A percentile compares a stretch with the other conserved stretches of the same genome.
Evolutionary conservation across 1,139 yeast genomes (phyloP).

Genomic region (Maudiozyma humilis): DNA sequence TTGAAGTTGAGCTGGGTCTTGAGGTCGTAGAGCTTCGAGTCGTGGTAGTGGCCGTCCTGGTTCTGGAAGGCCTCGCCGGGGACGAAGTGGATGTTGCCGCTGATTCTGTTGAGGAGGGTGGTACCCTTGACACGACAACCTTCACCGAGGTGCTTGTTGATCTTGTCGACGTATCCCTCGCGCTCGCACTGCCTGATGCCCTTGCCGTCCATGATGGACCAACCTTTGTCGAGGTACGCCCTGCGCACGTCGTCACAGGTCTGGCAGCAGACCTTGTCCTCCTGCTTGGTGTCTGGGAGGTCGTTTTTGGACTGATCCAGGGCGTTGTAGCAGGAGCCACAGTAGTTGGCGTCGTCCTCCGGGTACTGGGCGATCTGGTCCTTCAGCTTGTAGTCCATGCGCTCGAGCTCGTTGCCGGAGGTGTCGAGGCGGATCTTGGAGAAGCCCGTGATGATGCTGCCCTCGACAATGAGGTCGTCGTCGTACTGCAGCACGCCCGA

Average conservation of each 20-base stretch:
- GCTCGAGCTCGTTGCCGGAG: slow-evolving; percentile 20
- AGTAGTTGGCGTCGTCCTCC: slow-evolving; percentile 38
- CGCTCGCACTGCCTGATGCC: slow-evolving; percentile 82
- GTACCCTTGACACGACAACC: slow-evolving; percentile 85
- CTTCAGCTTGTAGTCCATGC: slow-evolving; percentile 33
- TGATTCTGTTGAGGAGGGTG: slow-evolving; percentile 72
- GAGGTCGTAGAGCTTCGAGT: slow-evolving; percentile 60
- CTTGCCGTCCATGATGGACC: slow-evolving; percentile 89
- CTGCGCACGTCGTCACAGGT: slow-evolving; percentile 70
- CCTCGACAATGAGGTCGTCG: slow-evolving; percentile 40
- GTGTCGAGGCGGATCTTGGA: slow-evolving; percentile 53
- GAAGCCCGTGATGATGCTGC: slow-evolving; percentile 43
- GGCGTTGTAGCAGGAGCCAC: slow-evolving; percentile 92
- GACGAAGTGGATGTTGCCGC: slow-evolving; percentile 90
- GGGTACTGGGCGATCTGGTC: slow-evolving; percentile 21
- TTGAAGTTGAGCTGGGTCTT: slow-evolving; percentile 54
- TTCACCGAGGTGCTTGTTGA: slow-evolving; percentile 56
- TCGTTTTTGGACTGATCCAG: slow-evolving; percentile 54
- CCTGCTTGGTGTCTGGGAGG: slow-evolving; percentile 24
- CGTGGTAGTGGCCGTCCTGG: slow-evolving; percentile 68
- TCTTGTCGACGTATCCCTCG: slow-evolving; percentile 70
- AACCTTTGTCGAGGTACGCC: slow-evolving; percentile 71
- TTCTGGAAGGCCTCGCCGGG: slow-evolving; percentile 69
- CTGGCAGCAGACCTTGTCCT: slow-evolving; percentile 62
- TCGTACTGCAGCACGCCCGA: slow-evolving; percentile 79